Conservation (phyloP, 805 yeast genomes). For the Saccharomycopsis capsularis region DNA sequence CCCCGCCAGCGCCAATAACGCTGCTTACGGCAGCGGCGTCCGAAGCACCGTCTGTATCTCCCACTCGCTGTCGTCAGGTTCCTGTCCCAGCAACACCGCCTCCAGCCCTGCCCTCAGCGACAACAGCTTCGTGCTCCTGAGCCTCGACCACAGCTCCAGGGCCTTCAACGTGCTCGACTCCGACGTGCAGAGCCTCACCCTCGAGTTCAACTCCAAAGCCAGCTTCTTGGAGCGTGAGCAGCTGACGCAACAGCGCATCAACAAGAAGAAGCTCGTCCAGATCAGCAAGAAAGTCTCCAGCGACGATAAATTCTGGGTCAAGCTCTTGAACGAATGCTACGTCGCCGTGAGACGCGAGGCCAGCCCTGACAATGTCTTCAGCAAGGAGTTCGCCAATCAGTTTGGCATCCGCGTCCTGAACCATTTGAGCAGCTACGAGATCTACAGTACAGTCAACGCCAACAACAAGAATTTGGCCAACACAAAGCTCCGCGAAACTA, state of each 20-base stretch:
- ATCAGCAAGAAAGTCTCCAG: constrained; percentile 17
- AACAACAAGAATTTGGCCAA: constrained; percentile 6
- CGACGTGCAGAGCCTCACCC: constrained; percentile 18
- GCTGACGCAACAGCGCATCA: constrained; percentile 17
- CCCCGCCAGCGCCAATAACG: neutral
- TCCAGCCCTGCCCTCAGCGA: constrained; percentile 20
- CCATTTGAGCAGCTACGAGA: constrained; percentile 11
- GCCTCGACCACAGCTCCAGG: constrained; percentile 15
- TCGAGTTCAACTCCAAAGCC: constrained; percentile 20
- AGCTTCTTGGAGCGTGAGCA: constrained; percentile 16
- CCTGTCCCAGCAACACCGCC: neutral
- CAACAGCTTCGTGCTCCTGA: constrained; percentile 18
- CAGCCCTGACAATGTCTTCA: neutral
- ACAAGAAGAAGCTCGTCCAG: constrained; percentile 17
- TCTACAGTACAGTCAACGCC: constrained; percentile 7
- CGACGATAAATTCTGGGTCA: constrained; percentile 21
- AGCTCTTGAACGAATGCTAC: constrained; percentile 18
- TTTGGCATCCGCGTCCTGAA: constrained; percentile 15
- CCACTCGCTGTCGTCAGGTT: neutral
- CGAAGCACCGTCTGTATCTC: neutral
- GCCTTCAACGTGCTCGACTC: constrained; percentile 20
- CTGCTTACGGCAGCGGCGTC: too few relatives aligned
- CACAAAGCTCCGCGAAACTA: neutral
- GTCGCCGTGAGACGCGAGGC: neutral
- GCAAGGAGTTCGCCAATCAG: constrained; percentile 16